phyloP scores from a whole-genome alignment of 441 rosid species.

The Corymbia citriodora region DNA sequence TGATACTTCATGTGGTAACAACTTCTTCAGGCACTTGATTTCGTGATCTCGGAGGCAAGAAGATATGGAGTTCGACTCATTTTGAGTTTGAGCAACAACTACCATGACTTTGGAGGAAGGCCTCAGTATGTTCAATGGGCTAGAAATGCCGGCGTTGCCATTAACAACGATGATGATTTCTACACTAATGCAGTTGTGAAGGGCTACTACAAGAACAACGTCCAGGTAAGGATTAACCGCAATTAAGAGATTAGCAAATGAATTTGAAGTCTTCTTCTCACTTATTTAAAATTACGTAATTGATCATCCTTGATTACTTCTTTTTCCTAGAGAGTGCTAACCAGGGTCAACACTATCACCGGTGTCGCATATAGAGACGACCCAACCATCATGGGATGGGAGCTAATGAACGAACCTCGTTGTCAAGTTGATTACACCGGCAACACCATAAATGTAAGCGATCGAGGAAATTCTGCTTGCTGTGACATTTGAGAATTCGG shows the following conservation, averaged over 20 bases:
- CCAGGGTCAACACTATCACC: constrained; percentile 38
- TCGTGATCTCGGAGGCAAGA: constrained; percentile 52
- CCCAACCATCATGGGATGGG: constrained; percentile 65
- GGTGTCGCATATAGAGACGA: constrained; percentile 44
- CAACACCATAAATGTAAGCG: constrained; percentile 23
- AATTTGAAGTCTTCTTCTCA: neutral
- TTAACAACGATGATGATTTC: constrained; percentile 45
- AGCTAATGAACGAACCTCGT: constrained; percentile 57
- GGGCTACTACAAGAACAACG: constrained; percentile 38
- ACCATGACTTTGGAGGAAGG: constrained; percentile 46
- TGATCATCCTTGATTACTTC: neutral
- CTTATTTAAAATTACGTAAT: neutral
- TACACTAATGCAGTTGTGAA: constrained; percentile 38
- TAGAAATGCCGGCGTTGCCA: constrained; percentile 24
- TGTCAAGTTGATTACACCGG: constrained; percentile 44
- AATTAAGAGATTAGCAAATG: neutral
- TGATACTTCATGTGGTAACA: neutral
- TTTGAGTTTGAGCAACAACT: constrained; percentile 41
- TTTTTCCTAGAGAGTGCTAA: constrained; percentile 28
- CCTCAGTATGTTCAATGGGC: constrained; percentile 57
- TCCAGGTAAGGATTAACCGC: constrained; percentile 23
- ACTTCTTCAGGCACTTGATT: constrained; percentile 46
- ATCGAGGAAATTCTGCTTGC: neutral
- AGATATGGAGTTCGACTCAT: constrained; percentile 38
- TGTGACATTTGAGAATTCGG: neutral